Conservation (phyloP, 148 eudicot genomes). For the Rhododendron ferrugineum region DNA sequence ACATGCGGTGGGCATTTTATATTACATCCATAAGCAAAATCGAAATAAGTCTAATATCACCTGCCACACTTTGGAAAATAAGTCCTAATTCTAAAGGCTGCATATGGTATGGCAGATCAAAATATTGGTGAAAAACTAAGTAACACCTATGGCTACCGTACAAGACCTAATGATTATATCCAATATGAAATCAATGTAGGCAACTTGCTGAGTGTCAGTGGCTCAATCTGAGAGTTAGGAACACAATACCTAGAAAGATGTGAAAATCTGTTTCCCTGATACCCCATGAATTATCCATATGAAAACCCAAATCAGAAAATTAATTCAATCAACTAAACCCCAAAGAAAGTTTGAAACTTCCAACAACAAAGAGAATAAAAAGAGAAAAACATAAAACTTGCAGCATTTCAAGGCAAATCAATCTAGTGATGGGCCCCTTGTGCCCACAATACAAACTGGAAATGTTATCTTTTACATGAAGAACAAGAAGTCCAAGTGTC, state of each 20-base stretch:
- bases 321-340: not conserved
- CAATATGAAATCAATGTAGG: not conserved
- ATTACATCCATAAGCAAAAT: not conserved
- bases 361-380: not conserved
- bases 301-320: not conserved
- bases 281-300: not conserved
- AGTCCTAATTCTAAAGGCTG: not conserved
- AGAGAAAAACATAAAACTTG: not conserved
- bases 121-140: not conserved
- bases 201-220: not conserved
- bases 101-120: not conserved
- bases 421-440: too few relatives aligned
- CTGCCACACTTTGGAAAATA: not conserved
- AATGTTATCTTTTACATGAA: not conserved
- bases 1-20: not conserved
- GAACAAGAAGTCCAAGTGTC: not conserved
- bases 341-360: not conserved
- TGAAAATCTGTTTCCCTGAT: not conserved
- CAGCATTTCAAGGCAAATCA: not conserved
- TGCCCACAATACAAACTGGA: not conserved
- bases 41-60: not conserved
- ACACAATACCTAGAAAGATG: not conserved
- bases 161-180: not conserved
- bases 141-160: not conserved
- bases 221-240: not conserved